Conservation (phyloP, 2,329 filamentous ascomycete genomes). For the Epichloe aotearoae region DNA sequence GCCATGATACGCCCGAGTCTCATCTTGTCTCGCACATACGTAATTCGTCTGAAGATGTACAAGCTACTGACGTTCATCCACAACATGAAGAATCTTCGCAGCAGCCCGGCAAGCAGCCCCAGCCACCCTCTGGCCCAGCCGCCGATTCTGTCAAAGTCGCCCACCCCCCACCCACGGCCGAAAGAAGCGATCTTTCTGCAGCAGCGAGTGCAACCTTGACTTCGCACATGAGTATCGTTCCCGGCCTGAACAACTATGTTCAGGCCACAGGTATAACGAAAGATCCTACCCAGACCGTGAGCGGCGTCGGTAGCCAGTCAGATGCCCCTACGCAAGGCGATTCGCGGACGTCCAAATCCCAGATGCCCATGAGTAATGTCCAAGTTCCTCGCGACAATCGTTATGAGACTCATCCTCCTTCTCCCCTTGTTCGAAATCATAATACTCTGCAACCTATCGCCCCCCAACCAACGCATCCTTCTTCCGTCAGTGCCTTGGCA, state of each 20-base stretch:
- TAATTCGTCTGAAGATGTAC: conserved; percentile 27
- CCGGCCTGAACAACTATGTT: conserved; percentile 19
- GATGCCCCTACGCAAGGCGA: conserved; percentile 20
- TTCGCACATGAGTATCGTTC: conserved; percentile 13
- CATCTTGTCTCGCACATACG: conserved; percentile 34
- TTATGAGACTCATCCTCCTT: conserved; percentile 26
- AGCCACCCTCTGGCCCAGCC: neutral
- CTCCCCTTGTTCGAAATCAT: conserved; percentile 58
- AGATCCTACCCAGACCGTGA: conserved; percentile 17
- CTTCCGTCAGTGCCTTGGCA: conserved; percentile 34
- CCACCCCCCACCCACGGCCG: neutral
- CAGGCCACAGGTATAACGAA: conserved; percentile 7
- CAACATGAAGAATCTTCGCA: conserved; percentile 5
- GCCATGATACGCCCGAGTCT: conserved; percentile 62
- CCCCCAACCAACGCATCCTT: conserved; percentile 64
- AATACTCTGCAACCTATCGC: conserved; percentile 62
- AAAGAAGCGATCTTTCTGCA: neutral
- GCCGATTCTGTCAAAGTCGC: neutral
- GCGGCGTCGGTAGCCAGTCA: conserved; percentile 28
- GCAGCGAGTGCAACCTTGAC: conserved; percentile 4
- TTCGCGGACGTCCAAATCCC: conserved; percentile 13
- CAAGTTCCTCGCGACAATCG: conserved; percentile 13
- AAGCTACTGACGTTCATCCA: conserved; percentile 8
- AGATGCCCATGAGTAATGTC: conserved; percentile 6
- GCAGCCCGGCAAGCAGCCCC: neutral